Evolutionary conservation across 2,329 filamentous ascomycete species (phyloP).

Genomic region (Colletotrichum incanum): DNA sequence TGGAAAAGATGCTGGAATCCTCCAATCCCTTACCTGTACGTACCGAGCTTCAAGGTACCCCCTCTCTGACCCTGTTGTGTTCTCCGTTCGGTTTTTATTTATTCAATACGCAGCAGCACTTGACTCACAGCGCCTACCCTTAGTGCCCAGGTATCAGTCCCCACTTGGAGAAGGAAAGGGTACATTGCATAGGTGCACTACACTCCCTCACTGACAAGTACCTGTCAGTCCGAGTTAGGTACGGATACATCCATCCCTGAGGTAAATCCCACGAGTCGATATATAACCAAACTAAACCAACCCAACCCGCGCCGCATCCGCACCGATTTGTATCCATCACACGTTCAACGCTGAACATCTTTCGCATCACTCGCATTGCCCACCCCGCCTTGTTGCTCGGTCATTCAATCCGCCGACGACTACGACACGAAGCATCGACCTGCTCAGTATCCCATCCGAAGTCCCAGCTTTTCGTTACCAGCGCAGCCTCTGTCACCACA

Average conservation of each 20-base stretch:
- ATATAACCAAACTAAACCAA: slow-evolving; percentile 5
- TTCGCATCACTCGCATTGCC: background rate
- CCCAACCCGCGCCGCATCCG: slow-evolving; percentile 15
- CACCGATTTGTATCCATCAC: slow-evolving; percentile 12
- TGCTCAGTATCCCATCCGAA: background rate
- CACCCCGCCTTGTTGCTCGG: background rate
- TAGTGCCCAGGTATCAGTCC: background rate
- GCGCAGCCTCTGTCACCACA: background rate
- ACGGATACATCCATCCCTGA: background rate
- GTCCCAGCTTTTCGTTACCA: background rate
- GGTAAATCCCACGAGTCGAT: background rate
- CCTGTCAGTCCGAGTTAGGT: background rate
- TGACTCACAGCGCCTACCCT: background rate
- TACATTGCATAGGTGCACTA: background rate
- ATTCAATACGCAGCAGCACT: background rate
- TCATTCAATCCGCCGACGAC: background rate
- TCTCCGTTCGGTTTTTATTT: background rate
- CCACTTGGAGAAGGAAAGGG: background rate
- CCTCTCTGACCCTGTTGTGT: background rate
- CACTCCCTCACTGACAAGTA: background rate
- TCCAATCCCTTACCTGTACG: background rate
- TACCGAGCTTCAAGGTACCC: background rate
- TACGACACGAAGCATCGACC: background rate
- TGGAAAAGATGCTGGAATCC: background rate
- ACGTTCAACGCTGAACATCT: slow-evolving; percentile 5